Evolutionary conservation across 306 rosid species (phyloP), one percentile per base, ranked within the genome.

Genomic region (Cicer bijugum): DNA sequence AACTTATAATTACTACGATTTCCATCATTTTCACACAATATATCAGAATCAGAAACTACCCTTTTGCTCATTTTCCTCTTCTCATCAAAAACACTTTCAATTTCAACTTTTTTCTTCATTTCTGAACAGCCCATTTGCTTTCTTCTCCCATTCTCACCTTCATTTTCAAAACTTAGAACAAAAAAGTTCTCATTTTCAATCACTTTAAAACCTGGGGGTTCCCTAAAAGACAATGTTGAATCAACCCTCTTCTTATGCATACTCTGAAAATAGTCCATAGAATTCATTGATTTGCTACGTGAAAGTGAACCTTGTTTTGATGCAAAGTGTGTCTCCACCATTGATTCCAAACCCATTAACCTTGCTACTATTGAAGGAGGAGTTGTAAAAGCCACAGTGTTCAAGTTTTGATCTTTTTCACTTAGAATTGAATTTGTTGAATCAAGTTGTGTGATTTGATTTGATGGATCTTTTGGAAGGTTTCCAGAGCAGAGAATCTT

Each of bases 271-370:
- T 75, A 73, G 12, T 91, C 94, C 46, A 81, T 64, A 38, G 84
- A 91, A 64, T 83, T 85, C 92, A 91, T 72, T 56, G 97, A 91
- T 64, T 76, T 73, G 86, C 89, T 84, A 1, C 90, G 85, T 0
- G 80, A 77, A 71, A 86, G 72, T 48, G 78, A 80, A 56, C 20
- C 65, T 28, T 69, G 80, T 9, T 74, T 77, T 40, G 81, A 50
- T 44, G 43, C 46, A 1, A 16, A 20, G 55, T 74, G 64, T 3
- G 57, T 7, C 14, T 87, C 93, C 8, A 79, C 89, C 81, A 86
- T 78, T 11, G 90, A 74, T 6, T 91, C 97, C 81, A 92, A 85
- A 50, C 98, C 98, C 96, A 92, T 92, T 7, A 90, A 80, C 85
- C 96, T 90, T 11, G 91, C 98, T 15, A 92, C 95, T 14, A 92